Base-by-base conservation (phyloP, 441 rosid genomes). In the Pelargonium australe region DNA sequence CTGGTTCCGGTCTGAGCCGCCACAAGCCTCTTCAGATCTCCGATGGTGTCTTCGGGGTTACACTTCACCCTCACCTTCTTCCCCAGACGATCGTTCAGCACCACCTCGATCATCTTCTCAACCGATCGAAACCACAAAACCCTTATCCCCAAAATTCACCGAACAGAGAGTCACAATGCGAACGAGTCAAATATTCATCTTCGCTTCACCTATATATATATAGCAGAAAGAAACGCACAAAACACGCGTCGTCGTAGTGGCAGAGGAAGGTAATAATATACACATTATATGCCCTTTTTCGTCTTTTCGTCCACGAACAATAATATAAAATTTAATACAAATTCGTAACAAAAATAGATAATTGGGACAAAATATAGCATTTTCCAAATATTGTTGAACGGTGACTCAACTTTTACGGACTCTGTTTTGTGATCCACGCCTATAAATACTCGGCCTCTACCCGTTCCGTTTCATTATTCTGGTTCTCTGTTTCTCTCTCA, bases 1-100 rank as follows among this genome's bases (percentile, higher is more conserved):
- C 57, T 51, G 57, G 57, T 51, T 51, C 57, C 57, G 17, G 57
- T 51, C 5, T 51, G 57, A 11, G 57, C 57, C 57, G 57, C 57
- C 57, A 51, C 57, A 2, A 51, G 57, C 57, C 57, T 51, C 57
- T 51, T 51, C 57, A 51, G 57, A 51, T 51, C 57, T 51, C 57
- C 57, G 17, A 51, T 11, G 5, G 57, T 51, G 17, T 51, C 57
- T 2, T 51, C 57, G n/a, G 57, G 57, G 57, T 51, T 51, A 17
- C 57, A 51, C 57, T 51, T 51, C 17, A 51, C 57, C 57, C 57
- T 51, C 17, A 51, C 57, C 57, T 51, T 51, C 57, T 51, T 51
- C 57, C 57, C 57, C 57, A 51, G 13, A 14, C 57, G 57, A 51
- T 51, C 57, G 57, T 51, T 51, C 57, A 51, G 17, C 17, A 51